Base-by-base conservation (phyloP, 805 yeast species). In the Yarrowia bubula region DNA sequence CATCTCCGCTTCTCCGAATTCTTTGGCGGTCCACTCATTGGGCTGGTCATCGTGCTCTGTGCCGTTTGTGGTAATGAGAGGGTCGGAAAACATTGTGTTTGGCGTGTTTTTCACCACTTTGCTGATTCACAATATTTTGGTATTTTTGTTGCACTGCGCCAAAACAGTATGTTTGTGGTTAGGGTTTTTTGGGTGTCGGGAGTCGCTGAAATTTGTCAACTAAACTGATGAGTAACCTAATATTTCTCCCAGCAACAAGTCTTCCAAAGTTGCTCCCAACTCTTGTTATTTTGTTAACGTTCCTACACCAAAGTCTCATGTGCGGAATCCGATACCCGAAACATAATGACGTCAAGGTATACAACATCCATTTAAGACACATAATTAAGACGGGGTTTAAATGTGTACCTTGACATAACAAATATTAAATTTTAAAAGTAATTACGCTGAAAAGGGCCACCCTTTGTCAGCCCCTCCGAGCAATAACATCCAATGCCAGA, bases 141-240 rank as follows among this genome's bases (percentile, higher is more conserved):
- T 28, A 51, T 37, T 51, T 51, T 51, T 37, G 32, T 50, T 50
- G 42, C 42, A 50, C 57, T 22, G 58, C 58, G 35, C 43, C 33
- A 35, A 38, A 51, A 51, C 57, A 18, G 57, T 35, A 37, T 32
- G 33, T 37, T 22, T 32, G 33, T 10, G 58, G 58, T 37, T 51
- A 51, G 58, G 58, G 58, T 15, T 17, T 22, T 22, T 22, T 22
- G 28, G 28, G 42, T 2, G 38, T 15, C 13, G 44, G 43, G 38
- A 10, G n/a, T 8, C 4, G 15, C 5, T 43, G 32, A 17, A 14
- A 3, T 7, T 43, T 22, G 28, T 22, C 28, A 22, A 22, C 28
- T 22, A 22, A 22, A 22, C 3, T 4, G 17, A 5, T 43, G 9
- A 43, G 47, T 43, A 42, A 18, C 32, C 3, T 42, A 18, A 18